Evolutionary conservation across 2,329 filamentous ascomycete species (phyloP), one percentile per base, ranked within the genome.

Genomic region (Trichoderma simmonsii): DNA sequence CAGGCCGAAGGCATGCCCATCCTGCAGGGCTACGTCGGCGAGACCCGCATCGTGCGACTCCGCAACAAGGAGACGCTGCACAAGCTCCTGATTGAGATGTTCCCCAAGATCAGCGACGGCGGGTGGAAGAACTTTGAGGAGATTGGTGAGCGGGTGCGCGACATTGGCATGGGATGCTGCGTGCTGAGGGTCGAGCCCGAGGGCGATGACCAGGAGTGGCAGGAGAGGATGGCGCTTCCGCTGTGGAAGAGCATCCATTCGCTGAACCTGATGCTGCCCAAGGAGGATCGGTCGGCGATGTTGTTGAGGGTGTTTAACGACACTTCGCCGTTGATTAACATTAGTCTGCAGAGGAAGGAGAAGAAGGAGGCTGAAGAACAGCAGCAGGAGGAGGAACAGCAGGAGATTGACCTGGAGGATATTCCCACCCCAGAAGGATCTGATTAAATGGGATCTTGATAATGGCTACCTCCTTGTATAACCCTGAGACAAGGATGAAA

Each of bases 251-350:
- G 94, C 80, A 88, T 97, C 73, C 91, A 95, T 77, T 95, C 92
- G 24, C 86, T 98, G 72, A 99, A 99, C 81, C 88, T 99, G 69
- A 99, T 99, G 96, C 86, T 99, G 78, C 95, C 96, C 64, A 99
- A 99, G 85, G 96, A 99, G 81, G 96, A 99, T 75, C 90, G 96
- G 18, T 91, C 90, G 28, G 96, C 96, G 1, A 97, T 98, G 93
- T 84, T 98, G 76, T 86, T 98, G 74, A 88, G 96, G 26, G 86
- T 99, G 73, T 99, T 92, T 84, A 97, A 98, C 79, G 95, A 98
- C 77, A 92, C 92, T 32, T 92, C 93, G 0, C 93, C 93, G 4
- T 86, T 97, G 62, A 88, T 97, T 74, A 97, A 96, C 80, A 88
- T 88, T 76, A 86, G 85, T 18, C 81, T 88, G 56, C 84, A 87